Base-by-base conservation (phyloP, 2,329 filamentous ascomycete genomes). In the Penicillium sp. region DNA sequence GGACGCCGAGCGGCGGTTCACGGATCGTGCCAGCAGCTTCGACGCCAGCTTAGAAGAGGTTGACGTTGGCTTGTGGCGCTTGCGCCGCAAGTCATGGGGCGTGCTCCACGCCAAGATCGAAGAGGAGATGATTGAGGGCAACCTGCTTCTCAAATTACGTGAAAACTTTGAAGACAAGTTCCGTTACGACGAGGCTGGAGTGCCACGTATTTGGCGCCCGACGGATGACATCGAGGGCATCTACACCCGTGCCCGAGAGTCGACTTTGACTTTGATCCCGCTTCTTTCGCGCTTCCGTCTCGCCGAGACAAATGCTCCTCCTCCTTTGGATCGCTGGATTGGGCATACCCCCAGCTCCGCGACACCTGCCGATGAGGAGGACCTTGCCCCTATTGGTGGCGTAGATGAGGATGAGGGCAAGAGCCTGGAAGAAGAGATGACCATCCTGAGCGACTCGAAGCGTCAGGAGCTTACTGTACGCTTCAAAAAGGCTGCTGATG, bases 111-210 rank as follows among this genome's bases (percentile, higher is more conserved):
- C 89, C 50, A 93, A 88, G 75, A 86, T 98, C 53, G 91, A 97
- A 33, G 93, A 98, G 65, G 93, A 98, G 71, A 88, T 96, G 65
- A 95, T 95, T 83, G 93, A 97, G 72, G 91, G 91, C 61, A 98
- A 97, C 65, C 83, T 98, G 46, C 75, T 97, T 32, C 77, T 97
- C 58, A 98, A 98, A 75, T 81, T 98, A 44, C 83, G 93, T 33
- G 93, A 98, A 70, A 97, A 96, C 73, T 98, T 98, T 58, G 93
- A 98, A 71, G 93, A 98, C 74, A 96, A 95, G 71, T 98, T 98
- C 80, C 85, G 93, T 55, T 98, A 98, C 62, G 93, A 98, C 62
- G 90, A 96, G 50, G 83, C 84, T 5, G 93, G 93, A 26, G 93
- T 98, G 4, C 93, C 93, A 4, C 81, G 93, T 50, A 95, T 98